Evolutionary conservation across 129 eudicot genomes (phyloP).

Genomic region (Ambrosia artemisiifolia): DNA sequence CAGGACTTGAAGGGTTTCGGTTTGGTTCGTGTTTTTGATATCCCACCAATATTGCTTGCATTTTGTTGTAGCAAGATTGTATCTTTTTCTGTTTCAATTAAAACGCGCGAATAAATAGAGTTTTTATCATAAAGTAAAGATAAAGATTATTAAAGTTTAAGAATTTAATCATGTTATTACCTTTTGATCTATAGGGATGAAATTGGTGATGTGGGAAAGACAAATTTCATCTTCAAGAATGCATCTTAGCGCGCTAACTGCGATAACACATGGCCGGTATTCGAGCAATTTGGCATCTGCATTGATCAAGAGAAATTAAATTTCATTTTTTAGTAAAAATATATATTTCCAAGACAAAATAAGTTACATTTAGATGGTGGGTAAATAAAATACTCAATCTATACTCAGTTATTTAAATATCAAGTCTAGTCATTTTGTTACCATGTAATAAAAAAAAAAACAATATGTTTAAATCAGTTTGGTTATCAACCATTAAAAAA

Average conservation of each 20-base stretch:
- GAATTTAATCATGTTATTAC: conserved; percentile 16
- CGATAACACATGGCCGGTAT: conserved; percentile 51
- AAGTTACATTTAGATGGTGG: too few species aligned
- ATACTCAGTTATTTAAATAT: too few species aligned
- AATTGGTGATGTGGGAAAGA: conserved; percentile 26
- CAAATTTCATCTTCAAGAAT: conserved; percentile 29
- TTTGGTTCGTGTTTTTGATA: conserved; percentile 1
- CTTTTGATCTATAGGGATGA: conserved; percentile 45
- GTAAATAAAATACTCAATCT: neutral
- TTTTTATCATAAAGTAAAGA: neutral
- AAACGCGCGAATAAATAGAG: neutral
- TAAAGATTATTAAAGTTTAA: neutral
- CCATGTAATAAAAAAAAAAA: too few species aligned
- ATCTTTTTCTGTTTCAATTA: conserved; percentile 30
- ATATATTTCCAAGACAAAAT: too few species aligned
- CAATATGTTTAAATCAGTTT: too few species aligned
- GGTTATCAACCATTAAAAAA: neutral
- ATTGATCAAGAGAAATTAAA: neutral
- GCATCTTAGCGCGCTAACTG: conserved; percentile 40
- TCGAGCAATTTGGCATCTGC: conserved; percentile 43
- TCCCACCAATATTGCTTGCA: conserved; percentile 20
- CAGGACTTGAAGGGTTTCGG: conserved; percentile 53
- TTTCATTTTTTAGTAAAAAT: too few species aligned
- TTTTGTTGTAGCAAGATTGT: conserved; percentile 36
- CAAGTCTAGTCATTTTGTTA: neutral